A percentile compares a stretch with the other conserved stretches of the same genome.
These are phyloP conservation scores for Naematelia encephala DNA, from an alignment of 768 basidiomycete species.

Conservation along the genomic window DNA sequence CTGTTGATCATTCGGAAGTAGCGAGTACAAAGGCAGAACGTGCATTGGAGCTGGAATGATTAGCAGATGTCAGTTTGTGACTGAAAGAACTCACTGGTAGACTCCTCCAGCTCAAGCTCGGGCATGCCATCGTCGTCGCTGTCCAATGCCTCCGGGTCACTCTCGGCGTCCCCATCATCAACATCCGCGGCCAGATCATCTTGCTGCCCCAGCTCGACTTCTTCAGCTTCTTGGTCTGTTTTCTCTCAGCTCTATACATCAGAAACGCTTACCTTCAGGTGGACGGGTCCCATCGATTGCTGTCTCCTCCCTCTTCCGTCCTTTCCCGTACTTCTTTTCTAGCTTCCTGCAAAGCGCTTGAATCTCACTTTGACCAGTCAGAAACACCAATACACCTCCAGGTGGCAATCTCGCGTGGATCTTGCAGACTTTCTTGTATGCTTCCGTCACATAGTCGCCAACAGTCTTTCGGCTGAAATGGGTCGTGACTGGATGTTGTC, in stretches of 20 bases:
- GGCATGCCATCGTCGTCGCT: slow-evolving; percentile 63
- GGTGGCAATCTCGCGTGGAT: slow-evolving; percentile 89
- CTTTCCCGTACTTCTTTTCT: slow-evolving; percentile 69
- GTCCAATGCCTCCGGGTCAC: slow-evolving; percentile 61
- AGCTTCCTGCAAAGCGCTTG: slow-evolving; percentile 74
- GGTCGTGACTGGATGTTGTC: slow-evolving; percentile 90
- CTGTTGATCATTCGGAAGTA: slow-evolving; percentile 88
- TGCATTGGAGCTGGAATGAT: slow-evolving; percentile 75
- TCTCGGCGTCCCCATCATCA: slow-evolving; percentile 62
- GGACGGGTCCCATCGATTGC: slow-evolving; percentile 56
- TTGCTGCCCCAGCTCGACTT: slow-evolving; percentile 55
- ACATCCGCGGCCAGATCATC: slow-evolving; percentile 54
- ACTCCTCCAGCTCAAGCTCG: slow-evolving; percentile 52
- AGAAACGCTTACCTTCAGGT: slow-evolving; percentile 18
- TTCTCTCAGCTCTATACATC: neutral
- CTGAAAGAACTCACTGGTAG: slow-evolving; percentile 12
- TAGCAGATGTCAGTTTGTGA: neutral
- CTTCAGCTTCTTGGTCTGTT: slow-evolving; percentile 52
- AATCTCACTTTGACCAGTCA: slow-evolving; percentile 97
- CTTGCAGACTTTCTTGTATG: slow-evolving; percentile 81
- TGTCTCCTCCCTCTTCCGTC: slow-evolving; percentile 55
- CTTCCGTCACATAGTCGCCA: slow-evolving; percentile 84
- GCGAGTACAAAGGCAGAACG: slow-evolving; percentile 86
- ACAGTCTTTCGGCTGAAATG: slow-evolving; percentile 86
- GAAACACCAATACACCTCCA: slow-evolving; percentile 88